Evolutionary conservation across 306 rosid species (phyloP).

Genomic region (Lablab purpureus): DNA sequence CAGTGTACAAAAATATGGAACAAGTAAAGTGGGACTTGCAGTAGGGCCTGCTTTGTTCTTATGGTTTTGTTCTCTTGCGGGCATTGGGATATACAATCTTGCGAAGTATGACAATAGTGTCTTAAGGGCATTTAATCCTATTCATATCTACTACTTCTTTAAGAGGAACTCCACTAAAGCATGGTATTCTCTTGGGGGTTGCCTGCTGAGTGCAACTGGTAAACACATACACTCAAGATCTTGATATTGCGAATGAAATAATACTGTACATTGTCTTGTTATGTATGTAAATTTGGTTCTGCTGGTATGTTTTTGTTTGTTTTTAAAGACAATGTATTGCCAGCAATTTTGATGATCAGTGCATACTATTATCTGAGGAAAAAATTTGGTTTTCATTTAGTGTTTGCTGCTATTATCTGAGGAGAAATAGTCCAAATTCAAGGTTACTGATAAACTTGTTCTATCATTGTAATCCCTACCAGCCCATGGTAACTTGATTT

Average conservation of each 20-base stretch:
- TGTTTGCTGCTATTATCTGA: slow-evolving; percentile 5
- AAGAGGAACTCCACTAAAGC: slow-evolving; percentile 94
- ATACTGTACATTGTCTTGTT: slow-evolving; percentile 36
- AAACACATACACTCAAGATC: slow-evolving; percentile 44
- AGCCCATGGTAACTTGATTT: neutral
- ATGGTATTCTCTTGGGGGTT: slow-evolving; percentile 97
- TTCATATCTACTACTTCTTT: slow-evolving; percentile 88
- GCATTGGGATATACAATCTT: slow-evolving; percentile 88
- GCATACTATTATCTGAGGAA: slow-evolving; percentile 16
- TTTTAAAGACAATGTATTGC: slow-evolving; percentile 19
- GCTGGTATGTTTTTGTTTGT: slow-evolving; percentile 29
- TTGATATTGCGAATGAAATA: slow-evolving; percentile 35
- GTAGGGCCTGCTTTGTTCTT: slow-evolving; percentile 95
- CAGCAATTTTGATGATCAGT: slow-evolving; percentile 31
- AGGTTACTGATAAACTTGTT: slow-evolving; percentile 15
- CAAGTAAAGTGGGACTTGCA: slow-evolving; percentile 92
- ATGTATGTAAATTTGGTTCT: slow-evolving; percentile 31
- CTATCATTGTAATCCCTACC: slow-evolving; percentile 7
- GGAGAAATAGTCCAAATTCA: slow-evolving; percentile 7
- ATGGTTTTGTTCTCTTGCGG: slow-evolving; percentile 95
- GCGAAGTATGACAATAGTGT: slow-evolving; percentile 76
- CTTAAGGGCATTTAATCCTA: slow-evolving; percentile 89
- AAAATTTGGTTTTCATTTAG: neutral
- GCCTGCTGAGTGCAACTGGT: slow-evolving; percentile 98
- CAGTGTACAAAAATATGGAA: slow-evolving; percentile 96